These are phyloP conservation scores for Lantana camara DNA, from an alignment of 257 asterid genomes.

Conservation along the genomic window DNA sequence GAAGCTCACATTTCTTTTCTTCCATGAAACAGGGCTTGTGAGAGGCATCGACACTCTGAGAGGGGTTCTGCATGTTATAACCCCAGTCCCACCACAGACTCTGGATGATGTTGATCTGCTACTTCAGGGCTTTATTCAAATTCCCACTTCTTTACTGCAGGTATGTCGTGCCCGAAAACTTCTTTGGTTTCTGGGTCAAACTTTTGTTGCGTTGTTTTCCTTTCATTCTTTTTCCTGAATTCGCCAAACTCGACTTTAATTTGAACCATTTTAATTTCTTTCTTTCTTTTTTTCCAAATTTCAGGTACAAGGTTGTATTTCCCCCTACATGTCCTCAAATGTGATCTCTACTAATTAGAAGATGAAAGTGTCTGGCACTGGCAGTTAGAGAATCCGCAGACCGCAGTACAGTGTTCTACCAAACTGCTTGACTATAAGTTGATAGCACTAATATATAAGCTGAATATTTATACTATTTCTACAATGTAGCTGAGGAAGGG, in stretches of 20 bases:
- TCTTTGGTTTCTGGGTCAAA: neutral
- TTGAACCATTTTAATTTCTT: too few relatives aligned
- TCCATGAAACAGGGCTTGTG: conserved; percentile 68
- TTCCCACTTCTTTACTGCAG: conserved; percentile 83
- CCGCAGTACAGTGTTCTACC: too few relatives aligned
- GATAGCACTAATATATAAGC: too few relatives aligned
- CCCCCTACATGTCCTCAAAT: conserved; percentile 83
- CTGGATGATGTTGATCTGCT: conserved; percentile 80
- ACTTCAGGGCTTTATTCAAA: conserved; percentile 78
- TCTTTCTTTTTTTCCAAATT: neutral
- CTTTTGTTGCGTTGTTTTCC: too few relatives aligned
- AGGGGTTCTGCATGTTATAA: conserved; percentile 61
- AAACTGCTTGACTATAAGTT: too few relatives aligned
- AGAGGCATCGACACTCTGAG: conserved; percentile 72
- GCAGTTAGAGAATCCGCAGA: too few relatives aligned
- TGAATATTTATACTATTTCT: too few relatives aligned
- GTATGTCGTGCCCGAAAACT: conserved; percentile 23
- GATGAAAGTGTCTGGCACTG: neutral
- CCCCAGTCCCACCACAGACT: conserved; percentile 73
- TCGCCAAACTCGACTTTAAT: too few relatives aligned
- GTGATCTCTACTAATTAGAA: conserved; percentile 58
- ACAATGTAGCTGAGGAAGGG: too few relatives aligned
- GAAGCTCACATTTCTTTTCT: conserved; percentile 24
- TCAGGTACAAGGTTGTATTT: conserved; percentile 87
- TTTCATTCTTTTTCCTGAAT: too few relatives aligned